Percentiles rank a stretch among this genome's conserved stretches.
These are phyloP conservation scores for Lindgomyces ingoldianus DNA, from an alignment of 495 filamentous ascomycete species.

Conservation along the genomic window DNA sequence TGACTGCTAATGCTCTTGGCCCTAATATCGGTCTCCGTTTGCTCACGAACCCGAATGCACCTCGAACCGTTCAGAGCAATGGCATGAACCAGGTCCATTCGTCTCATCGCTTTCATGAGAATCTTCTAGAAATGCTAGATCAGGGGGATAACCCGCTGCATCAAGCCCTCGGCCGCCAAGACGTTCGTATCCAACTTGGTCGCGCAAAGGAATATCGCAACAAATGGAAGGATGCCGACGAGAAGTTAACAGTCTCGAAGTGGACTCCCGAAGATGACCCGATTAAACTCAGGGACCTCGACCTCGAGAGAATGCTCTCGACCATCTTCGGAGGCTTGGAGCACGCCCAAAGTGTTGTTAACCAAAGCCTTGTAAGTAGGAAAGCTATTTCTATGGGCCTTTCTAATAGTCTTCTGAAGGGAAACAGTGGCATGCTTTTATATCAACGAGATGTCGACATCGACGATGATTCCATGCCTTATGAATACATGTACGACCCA, in stretches of 20 bases:
- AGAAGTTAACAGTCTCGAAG: constrained; percentile 6
- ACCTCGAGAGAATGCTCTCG: constrained; percentile 47
- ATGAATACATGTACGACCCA: constrained; percentile 64
- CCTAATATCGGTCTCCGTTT: constrained; percentile 17
- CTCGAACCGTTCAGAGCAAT: neutral
- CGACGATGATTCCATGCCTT: constrained; percentile 39
- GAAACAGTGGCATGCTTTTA: constrained; percentile 37
- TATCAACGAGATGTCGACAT: constrained; percentile 7
- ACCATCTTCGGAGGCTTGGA: constrained; percentile 48
- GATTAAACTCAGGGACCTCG: constrained; percentile 57
- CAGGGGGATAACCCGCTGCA: constrained; percentile 54
- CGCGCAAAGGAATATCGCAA: constrained; percentile 67
- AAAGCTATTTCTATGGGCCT: neutral
- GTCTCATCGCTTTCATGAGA: constrained; percentile 62
- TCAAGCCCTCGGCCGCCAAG: constrained; percentile 51
- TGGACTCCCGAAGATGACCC: constrained; percentile 40
- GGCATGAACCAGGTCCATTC: neutral
- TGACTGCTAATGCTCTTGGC: constrained; percentile 31
- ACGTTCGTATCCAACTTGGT: constrained; percentile 53
- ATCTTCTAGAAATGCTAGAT: constrained; percentile 60
- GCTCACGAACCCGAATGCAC: constrained; percentile 19
- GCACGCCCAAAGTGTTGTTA: constrained; percentile 43
- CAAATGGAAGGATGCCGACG: constrained; percentile 64
- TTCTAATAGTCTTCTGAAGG: constrained; percentile 10
- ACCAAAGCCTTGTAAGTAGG: neutral